These are phyloP conservation scores for Mycena indigotica DNA, from an alignment of 768 basidiomycete species.

Conservation along the genomic window DNA sequence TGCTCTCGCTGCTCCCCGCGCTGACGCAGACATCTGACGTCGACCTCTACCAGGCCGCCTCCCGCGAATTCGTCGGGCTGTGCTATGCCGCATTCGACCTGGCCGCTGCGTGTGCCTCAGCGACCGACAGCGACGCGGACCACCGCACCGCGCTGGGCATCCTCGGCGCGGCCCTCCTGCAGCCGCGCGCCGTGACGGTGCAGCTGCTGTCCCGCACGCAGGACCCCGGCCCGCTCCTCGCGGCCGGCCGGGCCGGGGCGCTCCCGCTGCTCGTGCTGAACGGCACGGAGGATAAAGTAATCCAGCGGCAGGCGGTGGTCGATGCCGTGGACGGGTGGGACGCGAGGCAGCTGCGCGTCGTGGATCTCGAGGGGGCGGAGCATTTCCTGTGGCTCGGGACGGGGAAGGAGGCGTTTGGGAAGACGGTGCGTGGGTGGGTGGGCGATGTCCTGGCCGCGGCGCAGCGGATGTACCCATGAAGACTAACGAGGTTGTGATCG, in stretches of 20 bases:
- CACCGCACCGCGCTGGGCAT: background rate
- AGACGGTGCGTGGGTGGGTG: background rate
- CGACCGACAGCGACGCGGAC: background rate
- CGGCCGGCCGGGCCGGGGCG: slow-evolving; percentile 24
- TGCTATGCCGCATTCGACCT: slow-evolving; percentile 17
- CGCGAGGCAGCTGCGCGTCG: slow-evolving; percentile 23
- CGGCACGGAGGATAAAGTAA: slow-evolving; percentile 30
- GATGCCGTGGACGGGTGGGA: slow-evolving; percentile 28
- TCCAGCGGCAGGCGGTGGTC: slow-evolving; percentile 25
- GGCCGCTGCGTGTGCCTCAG: slow-evolving; percentile 5
- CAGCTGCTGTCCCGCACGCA: slow-evolving; percentile 29
- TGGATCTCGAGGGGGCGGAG: slow-evolving; percentile 30
- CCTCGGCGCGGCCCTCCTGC: slow-evolving; percentile 29
- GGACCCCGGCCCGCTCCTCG: slow-evolving; percentile 26
- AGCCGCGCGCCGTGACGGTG: slow-evolving; percentile 27
- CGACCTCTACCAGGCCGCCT: slow-evolving; percentile 27
- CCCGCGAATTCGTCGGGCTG: slow-evolving; percentile 22
- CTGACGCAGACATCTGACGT: slow-evolving; percentile 27
- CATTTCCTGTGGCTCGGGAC: slow-evolving; percentile 32
- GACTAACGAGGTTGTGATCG: no score
- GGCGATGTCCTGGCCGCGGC: background rate
- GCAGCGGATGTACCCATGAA: no score
- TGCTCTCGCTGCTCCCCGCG: slow-evolving; percentile 19
- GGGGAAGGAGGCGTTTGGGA: background rate
- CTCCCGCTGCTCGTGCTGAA: slow-evolving; percentile 31